Conservation (phyloP, 441 rosid species). For the Macaranga tanarius region DNA sequence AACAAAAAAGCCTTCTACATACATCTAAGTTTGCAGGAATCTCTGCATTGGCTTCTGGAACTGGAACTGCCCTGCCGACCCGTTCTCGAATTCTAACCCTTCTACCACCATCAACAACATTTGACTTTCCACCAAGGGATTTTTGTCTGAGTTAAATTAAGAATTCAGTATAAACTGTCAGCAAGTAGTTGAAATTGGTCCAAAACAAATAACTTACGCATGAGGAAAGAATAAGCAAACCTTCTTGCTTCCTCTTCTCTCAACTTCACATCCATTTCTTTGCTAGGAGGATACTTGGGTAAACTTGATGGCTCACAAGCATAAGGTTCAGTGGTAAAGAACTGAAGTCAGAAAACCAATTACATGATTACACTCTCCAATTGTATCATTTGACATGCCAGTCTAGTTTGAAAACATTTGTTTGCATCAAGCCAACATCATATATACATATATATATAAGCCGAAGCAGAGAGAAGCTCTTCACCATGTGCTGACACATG, state of each 20-base stretch:
- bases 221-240: conserved; percentile 37
- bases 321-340: conserved; percentile 74
- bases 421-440: neutral
- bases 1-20: conserved; percentile 23
- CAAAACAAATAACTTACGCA: conserved; percentile 11
- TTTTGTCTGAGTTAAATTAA: conserved; percentile 53
- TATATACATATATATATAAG: too few species aligned
- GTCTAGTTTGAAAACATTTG: neutral
- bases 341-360: conserved; percentile 48
- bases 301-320: conserved; percentile 85
- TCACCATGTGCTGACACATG: too few species aligned
- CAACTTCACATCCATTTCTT: conserved; percentile 82
- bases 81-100: conserved; percentile 60
- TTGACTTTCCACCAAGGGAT: conserved; percentile 49
- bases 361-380: conserved; percentile 17
- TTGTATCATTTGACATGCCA: conserved; percentile 13
- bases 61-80: conserved; percentile 71
- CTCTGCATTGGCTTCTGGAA: conserved; percentile 96
- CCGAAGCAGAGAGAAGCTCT: too few species aligned
- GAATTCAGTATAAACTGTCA: conserved; percentile 13
- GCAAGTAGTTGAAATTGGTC: conserved; percentile 21
- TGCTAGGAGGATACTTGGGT: conserved; percentile 90
- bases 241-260: conserved; percentile 81
- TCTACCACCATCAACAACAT: conserved; percentile 57
- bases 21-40: conserved; percentile 74